Percentiles rank a stretch among this genome's conserved stretches.
These are phyloP conservation scores for Paraconiothyrium brasiliense DNA, from an alignment of 2,329 filamentous ascomycete species.

Conservation along the genomic window DNA sequence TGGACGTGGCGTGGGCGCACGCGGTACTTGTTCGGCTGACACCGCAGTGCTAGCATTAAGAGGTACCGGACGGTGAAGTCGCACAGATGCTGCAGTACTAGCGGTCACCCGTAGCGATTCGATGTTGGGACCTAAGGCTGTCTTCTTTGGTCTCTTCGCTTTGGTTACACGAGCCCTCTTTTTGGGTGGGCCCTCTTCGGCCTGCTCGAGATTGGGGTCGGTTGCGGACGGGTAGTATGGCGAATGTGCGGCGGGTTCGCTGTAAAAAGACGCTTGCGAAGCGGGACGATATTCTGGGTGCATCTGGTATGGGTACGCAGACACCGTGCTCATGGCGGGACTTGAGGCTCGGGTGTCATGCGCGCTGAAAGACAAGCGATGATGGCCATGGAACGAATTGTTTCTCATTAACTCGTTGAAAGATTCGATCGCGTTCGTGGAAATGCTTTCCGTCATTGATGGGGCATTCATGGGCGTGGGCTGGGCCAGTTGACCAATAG, in stretches of 20 bases:
- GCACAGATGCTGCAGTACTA: slow-evolving; percentile 87
- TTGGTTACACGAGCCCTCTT: slow-evolving; percentile 84
- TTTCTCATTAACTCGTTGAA: slow-evolving; percentile 48
- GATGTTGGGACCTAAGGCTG: slow-evolving; percentile 74
- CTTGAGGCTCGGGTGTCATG: slow-evolving; percentile 55
- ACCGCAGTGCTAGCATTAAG: slow-evolving; percentile 58
- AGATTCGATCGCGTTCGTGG: slow-evolving; percentile 44
- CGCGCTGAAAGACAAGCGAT: slow-evolving; percentile 35
- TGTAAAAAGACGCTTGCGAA: slow-evolving; percentile 51
- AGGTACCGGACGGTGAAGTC: slow-evolving; percentile 79
- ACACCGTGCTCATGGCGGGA: slow-evolving; percentile 54
- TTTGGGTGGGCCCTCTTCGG: slow-evolving; percentile 67
- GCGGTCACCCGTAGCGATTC: slow-evolving; percentile 90
- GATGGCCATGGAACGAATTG: slow-evolving; percentile 41
- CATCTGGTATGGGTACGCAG: slow-evolving; percentile 45
- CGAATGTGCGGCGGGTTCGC: slow-evolving; percentile 34
- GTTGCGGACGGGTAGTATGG: slow-evolving; percentile 29
- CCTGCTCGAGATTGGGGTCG: slow-evolving; percentile 33
- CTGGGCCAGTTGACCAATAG: slow-evolving; percentile 45
- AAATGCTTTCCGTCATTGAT: slow-evolving; percentile 30
- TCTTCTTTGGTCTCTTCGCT: slow-evolving; percentile 75
- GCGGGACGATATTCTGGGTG: slow-evolving; percentile 47
- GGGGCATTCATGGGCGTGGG: slow-evolving; percentile 29
- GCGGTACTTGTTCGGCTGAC: slow-evolving; percentile 76
- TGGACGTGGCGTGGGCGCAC: slow-evolving; percentile 80